A percentile compares a stretch with the other conserved stretches of the same genome.
Conservation (phyloP, 805 yeast genomes). For the Wickerhamomyces hampshirensis region DNA sequence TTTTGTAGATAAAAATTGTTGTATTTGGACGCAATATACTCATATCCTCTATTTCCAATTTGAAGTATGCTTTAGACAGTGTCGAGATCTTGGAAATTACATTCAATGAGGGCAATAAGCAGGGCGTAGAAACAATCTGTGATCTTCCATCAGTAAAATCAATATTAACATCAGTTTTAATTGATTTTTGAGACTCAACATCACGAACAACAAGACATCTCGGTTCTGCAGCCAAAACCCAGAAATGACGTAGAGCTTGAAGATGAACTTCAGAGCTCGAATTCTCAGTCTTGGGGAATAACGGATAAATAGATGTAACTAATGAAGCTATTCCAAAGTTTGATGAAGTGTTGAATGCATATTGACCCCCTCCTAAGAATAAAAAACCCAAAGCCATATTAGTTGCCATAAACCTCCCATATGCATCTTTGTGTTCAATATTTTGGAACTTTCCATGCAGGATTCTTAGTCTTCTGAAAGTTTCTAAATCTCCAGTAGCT, state of each 20-base stretch:
- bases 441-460: conserved; percentile 45
- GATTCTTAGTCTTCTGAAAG: conserved; percentile 65
- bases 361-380: conserved; percentile 91
- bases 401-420: conserved; percentile 71
- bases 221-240: conserved; percentile 81
- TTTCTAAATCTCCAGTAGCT: conserved; percentile 83
- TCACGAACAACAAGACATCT: conserved; percentile 79
- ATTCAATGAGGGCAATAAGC: conserved; percentile 58
- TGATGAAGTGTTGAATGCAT: conserved; percentile 58
- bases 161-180: conserved; percentile 38
- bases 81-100: conserved; percentile 45
- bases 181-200: conserved; percentile 53
- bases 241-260: conserved; percentile 84
- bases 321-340: conserved; percentile 64
- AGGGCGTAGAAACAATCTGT: conserved; percentile 48
- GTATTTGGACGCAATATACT: conserved; percentile 25
- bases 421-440: conserved; percentile 29
- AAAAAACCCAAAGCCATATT: conserved; percentile 84
- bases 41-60: conserved; percentile 37
- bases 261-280: conserved; percentile 55
- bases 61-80: conserved; percentile 45
- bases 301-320: conserved; percentile 73
- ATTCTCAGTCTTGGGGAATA: conserved; percentile 45
- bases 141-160: conserved; percentile 33
- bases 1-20: conserved; percentile 45